Conservation (phyloP, 2,329 filamentous ascomycete species). For the Neofusicoccum cordaticola region DNA sequence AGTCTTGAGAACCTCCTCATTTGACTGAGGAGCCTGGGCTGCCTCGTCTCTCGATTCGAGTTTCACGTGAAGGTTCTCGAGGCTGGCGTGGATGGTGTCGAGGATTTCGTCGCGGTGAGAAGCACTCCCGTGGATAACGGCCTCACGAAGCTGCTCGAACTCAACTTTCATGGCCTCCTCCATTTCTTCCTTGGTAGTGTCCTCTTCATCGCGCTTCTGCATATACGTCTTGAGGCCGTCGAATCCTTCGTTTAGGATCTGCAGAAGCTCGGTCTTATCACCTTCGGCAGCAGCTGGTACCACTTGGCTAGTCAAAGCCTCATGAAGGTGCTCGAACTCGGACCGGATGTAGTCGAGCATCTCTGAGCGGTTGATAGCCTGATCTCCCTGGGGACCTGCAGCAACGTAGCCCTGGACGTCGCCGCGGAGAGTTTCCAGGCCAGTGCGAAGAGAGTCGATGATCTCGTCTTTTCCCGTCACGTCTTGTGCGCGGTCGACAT, state of each 20-base stretch:
- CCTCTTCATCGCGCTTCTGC: slow-evolving; percentile 34
- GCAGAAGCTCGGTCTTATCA: slow-evolving; percentile 39
- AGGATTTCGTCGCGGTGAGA: slow-evolving; percentile 61
- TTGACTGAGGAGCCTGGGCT: slow-evolving; percentile 26
- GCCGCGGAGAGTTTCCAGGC: slow-evolving; percentile 62
- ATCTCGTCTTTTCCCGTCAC: slow-evolving; percentile 73
- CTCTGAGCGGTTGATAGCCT: slow-evolving; percentile 41
- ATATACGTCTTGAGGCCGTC: slow-evolving; percentile 42
- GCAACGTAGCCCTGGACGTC: slow-evolving; percentile 56
- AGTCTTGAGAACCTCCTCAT: slow-evolving; percentile 46
- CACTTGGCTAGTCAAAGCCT: slow-evolving; percentile 53
- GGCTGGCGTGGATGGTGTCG: slow-evolving; percentile 55
- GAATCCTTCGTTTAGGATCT: slow-evolving; percentile 39
- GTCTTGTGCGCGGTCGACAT: slow-evolving; percentile 70
- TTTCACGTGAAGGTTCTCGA: slow-evolving; percentile 48
- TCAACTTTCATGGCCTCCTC: slow-evolving; percentile 75
- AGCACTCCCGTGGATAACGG: slow-evolving; percentile 62
- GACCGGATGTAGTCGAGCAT: slow-evolving; percentile 51
- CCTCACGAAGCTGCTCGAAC: slow-evolving; percentile 76
- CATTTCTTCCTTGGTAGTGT: slow-evolving; percentile 44
- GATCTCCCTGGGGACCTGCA: slow-evolving; percentile 42
- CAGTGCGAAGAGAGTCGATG: slow-evolving; percentile 64
- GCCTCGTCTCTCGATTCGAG: slow-evolving; percentile 34
- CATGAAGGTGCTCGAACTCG: slow-evolving; percentile 62
- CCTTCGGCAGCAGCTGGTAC: slow-evolving; percentile 20